Percentiles rank a stretch among this genome's conserved stretches.
Evolutionary conservation across 2,329 filamentous ascomycete species (phyloP).

Genomic region (Truncatella angustata): DNA sequence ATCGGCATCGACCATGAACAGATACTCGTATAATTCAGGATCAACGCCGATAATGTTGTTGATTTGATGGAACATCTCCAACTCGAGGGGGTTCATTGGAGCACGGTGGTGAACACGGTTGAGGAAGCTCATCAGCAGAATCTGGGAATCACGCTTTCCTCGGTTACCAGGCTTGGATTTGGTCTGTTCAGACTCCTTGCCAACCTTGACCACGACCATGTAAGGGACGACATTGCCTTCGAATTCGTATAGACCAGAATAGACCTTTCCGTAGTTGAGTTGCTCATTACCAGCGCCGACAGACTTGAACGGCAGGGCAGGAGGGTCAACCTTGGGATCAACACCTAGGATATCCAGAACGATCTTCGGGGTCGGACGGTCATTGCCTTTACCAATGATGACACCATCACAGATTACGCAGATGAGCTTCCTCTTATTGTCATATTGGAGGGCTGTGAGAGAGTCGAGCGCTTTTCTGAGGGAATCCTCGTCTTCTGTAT

Average conservation of each 20-base stretch:
- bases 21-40: conserved; percentile 93
- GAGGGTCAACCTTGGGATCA: conserved; percentile 93
- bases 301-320: conserved; percentile 90
- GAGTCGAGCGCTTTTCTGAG: conserved; percentile 91
- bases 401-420: conserved; percentile 96
- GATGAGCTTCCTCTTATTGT: conserved; percentile 97
- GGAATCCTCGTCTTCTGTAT: conserved; percentile 96
- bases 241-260: conserved; percentile 94
- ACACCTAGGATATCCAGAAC: conserved; percentile 96
- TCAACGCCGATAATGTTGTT: conserved; percentile 99
- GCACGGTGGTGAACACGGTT: conserved; percentile 94
- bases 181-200: conserved; percentile 89
- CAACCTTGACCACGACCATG: conserved; percentile 92
- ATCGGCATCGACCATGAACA: conserved; percentile 97
- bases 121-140: conserved; percentile 93
- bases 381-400: conserved; percentile 94
- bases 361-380: conserved; percentile 95
- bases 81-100: conserved; percentile 91
- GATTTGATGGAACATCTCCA: conserved; percentile 99
- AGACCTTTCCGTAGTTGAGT: conserved; percentile 97
- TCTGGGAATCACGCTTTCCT: conserved; percentile 97
- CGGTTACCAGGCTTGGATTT: conserved; percentile 95
- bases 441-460: conserved; percentile 89
- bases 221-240: conserved; percentile 98
- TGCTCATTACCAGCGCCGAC: conserved; percentile 86